Conservation (phyloP, 2,329 filamentous ascomycete genomes). For the Sporothrix inflata region DNA sequence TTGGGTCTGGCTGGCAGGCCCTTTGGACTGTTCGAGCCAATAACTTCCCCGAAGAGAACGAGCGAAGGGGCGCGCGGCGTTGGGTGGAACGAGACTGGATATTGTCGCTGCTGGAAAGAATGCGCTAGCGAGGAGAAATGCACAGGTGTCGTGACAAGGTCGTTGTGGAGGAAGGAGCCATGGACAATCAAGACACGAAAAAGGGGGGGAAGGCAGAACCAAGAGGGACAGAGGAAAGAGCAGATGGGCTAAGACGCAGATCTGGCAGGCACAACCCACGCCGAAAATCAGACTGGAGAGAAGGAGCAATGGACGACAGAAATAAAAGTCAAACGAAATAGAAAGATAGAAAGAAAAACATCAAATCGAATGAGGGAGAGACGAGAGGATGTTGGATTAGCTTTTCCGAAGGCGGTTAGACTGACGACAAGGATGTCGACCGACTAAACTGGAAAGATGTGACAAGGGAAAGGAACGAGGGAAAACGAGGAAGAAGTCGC, state of each 20-base stretch:
- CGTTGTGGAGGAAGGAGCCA: conserved; percentile 15
- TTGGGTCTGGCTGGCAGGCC: too few relatives aligned
- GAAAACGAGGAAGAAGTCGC: conserved; percentile 18
- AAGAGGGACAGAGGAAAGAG: conserved; percentile 13
- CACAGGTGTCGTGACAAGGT: conserved; percentile 18
- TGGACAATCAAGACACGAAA: conserved; percentile 4
- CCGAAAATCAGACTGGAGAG: neutral
- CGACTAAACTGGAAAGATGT: neutral
- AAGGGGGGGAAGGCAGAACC: neutral
- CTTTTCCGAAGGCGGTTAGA: conserved; percentile 39
- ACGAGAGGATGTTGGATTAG: conserved; percentile 15
- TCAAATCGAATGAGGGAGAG: neutral
- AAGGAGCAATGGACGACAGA: neutral
- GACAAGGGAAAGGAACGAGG: conserved; percentile 26
- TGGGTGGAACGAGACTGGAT: conserved; percentile 21
- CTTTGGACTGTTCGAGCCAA: conserved; percentile 48
- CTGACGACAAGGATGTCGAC: conserved; percentile 32
- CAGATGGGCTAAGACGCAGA: neutral
- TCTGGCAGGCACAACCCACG: conserved; percentile 15
- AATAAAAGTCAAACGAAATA: neutral
- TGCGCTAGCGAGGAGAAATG: conserved; percentile 5
- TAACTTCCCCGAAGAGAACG: conserved; percentile 46
- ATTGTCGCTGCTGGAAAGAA: conserved; percentile 2
- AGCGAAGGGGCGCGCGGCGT: conserved; percentile 36
- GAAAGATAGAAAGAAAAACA: neutral